These are phyloP conservation scores for Blastobotrys arbuscula DNA, from an alignment of 1,139 yeast genomes.

Conservation along the genomic window DNA sequence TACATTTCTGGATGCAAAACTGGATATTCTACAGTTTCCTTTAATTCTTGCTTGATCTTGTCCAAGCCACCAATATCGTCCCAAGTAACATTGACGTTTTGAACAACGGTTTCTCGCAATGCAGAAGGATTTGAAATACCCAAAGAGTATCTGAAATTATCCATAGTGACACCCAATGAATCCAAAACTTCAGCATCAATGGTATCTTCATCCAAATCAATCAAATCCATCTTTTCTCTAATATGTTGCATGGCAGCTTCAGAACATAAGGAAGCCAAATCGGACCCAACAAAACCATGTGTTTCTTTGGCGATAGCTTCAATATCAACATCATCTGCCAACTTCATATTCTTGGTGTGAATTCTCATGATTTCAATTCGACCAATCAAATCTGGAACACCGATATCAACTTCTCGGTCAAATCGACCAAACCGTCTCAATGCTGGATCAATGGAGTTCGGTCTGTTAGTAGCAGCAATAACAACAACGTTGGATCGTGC, in stretches of 20 bases:
- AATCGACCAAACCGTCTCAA: conserved; percentile 98
- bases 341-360: conserved; percentile 96
- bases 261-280: conserved; percentile 87
- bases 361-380: conserved; percentile 92
- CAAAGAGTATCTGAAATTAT: conserved; percentile 93
- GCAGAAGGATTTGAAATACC: conserved; percentile 99
- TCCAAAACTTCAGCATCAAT: conserved; percentile 97
- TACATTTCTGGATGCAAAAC: conserved; percentile 98
- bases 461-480: conserved; percentile 93
- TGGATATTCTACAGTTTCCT: conserved; percentile 98
- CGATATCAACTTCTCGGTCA: conserved; percentile 98
- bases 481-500: conserved; percentile 96
- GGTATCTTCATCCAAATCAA: conserved; percentile 95
- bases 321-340: conserved; percentile 89
- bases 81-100: conserved; percentile 97
- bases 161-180: conserved; percentile 97
- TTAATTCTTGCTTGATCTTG: conserved; percentile 89
- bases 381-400: conserved; percentile 98
- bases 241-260: conserved; percentile 99
- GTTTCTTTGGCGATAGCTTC: conserved; percentile 89
- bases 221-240: conserved; percentile 98
- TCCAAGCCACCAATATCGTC: conserved; percentile 96
- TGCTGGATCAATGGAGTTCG: conserved; percentile 98
- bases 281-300: conserved; percentile 98
- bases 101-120: conserved; percentile 97